These are phyloP conservation scores for Pythium vanterpoolii DNA, from an alignment of 352 stramenopile species.

Conservation along the genomic window DNA sequence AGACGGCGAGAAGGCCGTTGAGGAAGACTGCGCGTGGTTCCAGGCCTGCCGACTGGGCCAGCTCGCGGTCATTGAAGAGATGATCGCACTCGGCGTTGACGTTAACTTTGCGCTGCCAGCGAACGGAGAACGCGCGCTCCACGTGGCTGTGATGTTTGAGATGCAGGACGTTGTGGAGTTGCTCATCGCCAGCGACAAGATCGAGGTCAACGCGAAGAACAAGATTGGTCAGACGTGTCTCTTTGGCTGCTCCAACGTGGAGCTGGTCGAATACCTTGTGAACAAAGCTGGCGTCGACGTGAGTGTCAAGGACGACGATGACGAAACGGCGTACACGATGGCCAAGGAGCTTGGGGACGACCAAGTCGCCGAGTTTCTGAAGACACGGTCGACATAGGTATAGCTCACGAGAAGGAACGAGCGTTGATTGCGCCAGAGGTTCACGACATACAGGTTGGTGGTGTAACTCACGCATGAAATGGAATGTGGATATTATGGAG, in stretches of 20 bases:
- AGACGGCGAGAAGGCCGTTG: conserved; percentile 31
- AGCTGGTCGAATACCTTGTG: conserved; percentile 62
- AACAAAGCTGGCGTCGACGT: conserved; percentile 64
- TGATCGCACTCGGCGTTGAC: conserved; percentile 64
- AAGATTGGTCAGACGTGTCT: conserved; percentile 70
- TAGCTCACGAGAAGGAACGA: background rate
- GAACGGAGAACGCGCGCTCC: conserved; percentile 65
- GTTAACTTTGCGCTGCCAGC: conserved; percentile 66
- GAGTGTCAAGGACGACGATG: conserved; percentile 55
- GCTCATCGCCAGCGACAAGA: conserved; percentile 41
- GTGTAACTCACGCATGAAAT: conserved; percentile 1
- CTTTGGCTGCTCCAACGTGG: conserved; percentile 76
- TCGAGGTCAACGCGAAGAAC: conserved; percentile 72
- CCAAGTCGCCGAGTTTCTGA: conserved; percentile 62
- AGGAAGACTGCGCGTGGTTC: conserved; percentile 74
- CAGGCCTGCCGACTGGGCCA: conserved; percentile 74
- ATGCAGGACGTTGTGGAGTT: conserved; percentile 80
- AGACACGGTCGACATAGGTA: conserved; percentile 28
- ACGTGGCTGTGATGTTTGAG: conserved; percentile 82
- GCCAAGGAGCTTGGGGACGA: conserved; percentile 72
- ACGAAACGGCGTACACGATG: conserved; percentile 69
- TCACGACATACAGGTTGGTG: conserved; percentile 6
- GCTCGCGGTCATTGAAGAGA: conserved; percentile 67
- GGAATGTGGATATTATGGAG: conserved; percentile 8
- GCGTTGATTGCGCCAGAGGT: background rate